Percentiles rank a stretch among this genome's conserved stretches.
Evolutionary conservation across 176 grass and related monocot genomes (phyloP).

Genomic region (Bromus sterilis): DNA sequence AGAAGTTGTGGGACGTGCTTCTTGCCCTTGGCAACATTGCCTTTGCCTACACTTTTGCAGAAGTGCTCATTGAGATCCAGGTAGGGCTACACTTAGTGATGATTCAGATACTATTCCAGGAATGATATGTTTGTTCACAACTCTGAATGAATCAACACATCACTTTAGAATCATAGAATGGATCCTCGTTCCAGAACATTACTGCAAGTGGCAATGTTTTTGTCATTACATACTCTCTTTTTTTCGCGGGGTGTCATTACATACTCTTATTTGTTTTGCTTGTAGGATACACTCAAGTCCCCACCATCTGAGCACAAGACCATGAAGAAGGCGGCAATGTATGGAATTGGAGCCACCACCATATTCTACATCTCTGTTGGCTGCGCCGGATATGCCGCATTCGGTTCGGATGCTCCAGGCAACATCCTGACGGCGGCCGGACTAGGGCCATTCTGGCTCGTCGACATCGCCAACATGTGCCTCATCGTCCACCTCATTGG

Average conservation of each 20-base stretch:
- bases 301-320: slow-evolving; percentile 64
- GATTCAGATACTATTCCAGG: background rate
- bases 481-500: slow-evolving; percentile 70
- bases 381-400: slow-evolving; percentile 64
- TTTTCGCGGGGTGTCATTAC: too few relatives aligned
- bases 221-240: background rate
- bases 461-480: slow-evolving; percentile 67
- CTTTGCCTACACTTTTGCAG: slow-evolving; percentile 85
- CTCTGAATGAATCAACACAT: background rate
- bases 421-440: slow-evolving; percentile 62
- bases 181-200: background rate
- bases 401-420: slow-evolving; percentile 53
- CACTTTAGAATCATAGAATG: background rate
- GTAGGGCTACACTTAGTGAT: background rate
- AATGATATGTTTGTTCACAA: background rate
- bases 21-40: slow-evolving; percentile 84
- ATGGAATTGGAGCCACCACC: slow-evolving; percentile 67
- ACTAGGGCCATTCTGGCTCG: slow-evolving; percentile 66
- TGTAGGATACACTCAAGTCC: slow-evolving; percentile 66
- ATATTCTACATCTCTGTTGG: slow-evolving; percentile 72
- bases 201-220: background rate
- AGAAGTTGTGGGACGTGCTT: slow-evolving; percentile 61
- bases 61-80: slow-evolving; percentile 89
- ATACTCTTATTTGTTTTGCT: background rate
- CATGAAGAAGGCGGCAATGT: slow-evolving; percentile 75